Conservation (phyloP, 116 monocot genomes). For the Trichopus zeylanicus region DNA sequence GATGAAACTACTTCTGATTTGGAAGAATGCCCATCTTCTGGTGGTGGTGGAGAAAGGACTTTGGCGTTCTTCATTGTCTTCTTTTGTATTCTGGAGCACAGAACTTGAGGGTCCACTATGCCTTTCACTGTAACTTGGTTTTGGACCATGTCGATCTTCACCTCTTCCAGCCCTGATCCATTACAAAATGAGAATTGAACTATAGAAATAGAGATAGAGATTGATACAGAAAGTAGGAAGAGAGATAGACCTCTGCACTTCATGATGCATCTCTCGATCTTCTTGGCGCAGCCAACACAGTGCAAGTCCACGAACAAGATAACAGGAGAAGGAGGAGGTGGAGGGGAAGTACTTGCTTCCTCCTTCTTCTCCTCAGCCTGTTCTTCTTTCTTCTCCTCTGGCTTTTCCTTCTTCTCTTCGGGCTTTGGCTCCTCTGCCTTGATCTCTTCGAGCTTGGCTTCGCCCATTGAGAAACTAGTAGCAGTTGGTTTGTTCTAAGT, state of each 20-base stretch:
- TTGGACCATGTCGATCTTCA: conserved; percentile 9
- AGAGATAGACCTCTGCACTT: conserved; percentile 56
- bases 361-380: conserved; percentile 32
- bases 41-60: conserved; percentile 51
- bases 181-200: not conserved
- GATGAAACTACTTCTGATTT: conserved; percentile 24
- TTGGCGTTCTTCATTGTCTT: conserved; percentile 47
- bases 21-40: conserved; percentile 24
- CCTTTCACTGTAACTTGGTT: conserved; percentile 73
- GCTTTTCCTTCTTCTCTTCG: no score
- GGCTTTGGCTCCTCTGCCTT: conserved; percentile 23
- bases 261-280: conserved; percentile 59
- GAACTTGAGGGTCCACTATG: conserved; percentile 59
- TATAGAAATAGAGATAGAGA: conserved; percentile 2
- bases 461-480: conserved; percentile 32
- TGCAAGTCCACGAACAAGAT: conserved; percentile 62
- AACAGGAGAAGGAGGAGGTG: conserved; percentile 35
- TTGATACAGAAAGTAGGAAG: conserved; percentile 1
- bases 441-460: conserved; percentile 43
- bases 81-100: conserved; percentile 52
- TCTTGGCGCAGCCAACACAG: conserved; percentile 80
- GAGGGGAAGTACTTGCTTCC: conserved; percentile 20
- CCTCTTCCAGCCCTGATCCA: not conserved
- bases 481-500: not conserved
- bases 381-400: conserved; percentile 26